A percentile compares a stretch with the other conserved stretches of the same genome.
Conservation (phyloP, 106 monocot genomes). For the Dendrobium catenatum region DNA sequence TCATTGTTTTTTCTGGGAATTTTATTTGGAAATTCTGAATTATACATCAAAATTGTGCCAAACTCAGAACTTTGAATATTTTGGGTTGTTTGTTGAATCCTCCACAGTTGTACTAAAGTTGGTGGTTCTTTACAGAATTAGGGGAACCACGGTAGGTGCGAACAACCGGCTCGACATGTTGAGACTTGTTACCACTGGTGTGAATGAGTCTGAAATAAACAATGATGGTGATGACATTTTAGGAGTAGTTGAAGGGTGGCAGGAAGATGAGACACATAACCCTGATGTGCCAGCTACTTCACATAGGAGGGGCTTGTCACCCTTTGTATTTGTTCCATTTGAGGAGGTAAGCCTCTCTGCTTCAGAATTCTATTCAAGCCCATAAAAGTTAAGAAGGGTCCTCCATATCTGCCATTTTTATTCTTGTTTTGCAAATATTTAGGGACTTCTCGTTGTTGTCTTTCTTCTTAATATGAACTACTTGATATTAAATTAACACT, state of each 20-base stretch:
- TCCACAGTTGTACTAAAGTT: not conserved
- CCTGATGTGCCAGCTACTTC: conserved; percentile 89
- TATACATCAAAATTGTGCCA: not conserved
- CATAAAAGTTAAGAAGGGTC: not conserved
- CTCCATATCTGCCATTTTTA: not conserved
- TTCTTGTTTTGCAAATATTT: not conserved
- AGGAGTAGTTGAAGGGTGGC: conserved; percentile 56
- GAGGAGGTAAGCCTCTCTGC: conserved; percentile 48
- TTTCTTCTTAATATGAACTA: not conserved
- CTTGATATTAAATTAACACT: not conserved
- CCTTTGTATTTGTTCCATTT: conserved; percentile 95
- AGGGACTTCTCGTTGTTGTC: not conserved
- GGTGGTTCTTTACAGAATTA: conserved; percentile 38
- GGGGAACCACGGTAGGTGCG: conserved; percentile 72
- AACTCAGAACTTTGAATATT: not conserved
- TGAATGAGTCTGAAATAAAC: conserved; percentile 55
- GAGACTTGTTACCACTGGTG: conserved; percentile 71
- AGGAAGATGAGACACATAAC: conserved; percentile 80
- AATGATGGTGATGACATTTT: conserved; percentile 40
- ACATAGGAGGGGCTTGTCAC: conserved; percentile 77
- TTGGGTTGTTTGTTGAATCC: not conserved
- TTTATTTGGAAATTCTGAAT: not conserved
- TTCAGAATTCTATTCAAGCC: not conserved
- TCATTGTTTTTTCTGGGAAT: not conserved
- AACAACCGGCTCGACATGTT: conserved; percentile 84